Conservation (phyloP, 2,329 filamentous ascomycete species). For the Colletotrichum limetticola region DNA sequence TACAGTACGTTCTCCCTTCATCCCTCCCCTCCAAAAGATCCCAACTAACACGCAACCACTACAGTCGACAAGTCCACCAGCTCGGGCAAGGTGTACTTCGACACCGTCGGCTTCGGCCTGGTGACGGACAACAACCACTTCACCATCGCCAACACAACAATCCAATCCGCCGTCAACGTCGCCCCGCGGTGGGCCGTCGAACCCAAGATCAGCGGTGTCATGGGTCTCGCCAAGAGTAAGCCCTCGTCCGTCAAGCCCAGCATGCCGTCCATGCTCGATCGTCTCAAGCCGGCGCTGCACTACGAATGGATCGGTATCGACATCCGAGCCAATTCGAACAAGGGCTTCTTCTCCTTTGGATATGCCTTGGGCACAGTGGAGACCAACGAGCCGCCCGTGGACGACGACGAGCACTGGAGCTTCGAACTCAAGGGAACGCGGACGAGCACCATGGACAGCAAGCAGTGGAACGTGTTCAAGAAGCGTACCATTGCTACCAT, state of each 20-base stretch:
- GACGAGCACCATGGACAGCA: conserved; percentile 42
- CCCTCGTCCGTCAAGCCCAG: conserved; percentile 55
- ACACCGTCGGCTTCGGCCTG: conserved; percentile 57
- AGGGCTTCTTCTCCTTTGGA: conserved; percentile 55
- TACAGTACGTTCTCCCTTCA: conserved; percentile 56
- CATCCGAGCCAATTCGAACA: conserved; percentile 41
- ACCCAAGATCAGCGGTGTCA: conserved; percentile 57
- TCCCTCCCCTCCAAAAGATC: conserved; percentile 17
- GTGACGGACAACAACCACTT: conserved; percentile 42
- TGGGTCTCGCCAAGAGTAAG: conserved; percentile 61
- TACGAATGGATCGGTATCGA: conserved; percentile 61
- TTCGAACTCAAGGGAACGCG: conserved; percentile 62
- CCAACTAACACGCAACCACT: not conserved
- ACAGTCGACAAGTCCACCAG: conserved; percentile 57
- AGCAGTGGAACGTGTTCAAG: conserved; percentile 49
- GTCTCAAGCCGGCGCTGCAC: conserved; percentile 53
- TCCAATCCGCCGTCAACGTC: conserved; percentile 60
- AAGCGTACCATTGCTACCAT: conserved; percentile 63
- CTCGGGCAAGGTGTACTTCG: conserved; percentile 60
- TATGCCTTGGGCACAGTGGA: conserved; percentile 42
- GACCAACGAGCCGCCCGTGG: conserved; percentile 16
- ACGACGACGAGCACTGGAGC: conserved; percentile 50
- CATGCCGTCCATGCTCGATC: conserved; percentile 57
- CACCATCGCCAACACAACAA: conserved; percentile 54
- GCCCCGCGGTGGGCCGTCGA: conserved; percentile 55